A percentile compares a stretch with the other conserved stretches of the same genome.
These are phyloP conservation scores for Claviceps humidiphila DNA, from an alignment of 2,329 filamentous ascomycete species.

Conservation along the genomic window DNA sequence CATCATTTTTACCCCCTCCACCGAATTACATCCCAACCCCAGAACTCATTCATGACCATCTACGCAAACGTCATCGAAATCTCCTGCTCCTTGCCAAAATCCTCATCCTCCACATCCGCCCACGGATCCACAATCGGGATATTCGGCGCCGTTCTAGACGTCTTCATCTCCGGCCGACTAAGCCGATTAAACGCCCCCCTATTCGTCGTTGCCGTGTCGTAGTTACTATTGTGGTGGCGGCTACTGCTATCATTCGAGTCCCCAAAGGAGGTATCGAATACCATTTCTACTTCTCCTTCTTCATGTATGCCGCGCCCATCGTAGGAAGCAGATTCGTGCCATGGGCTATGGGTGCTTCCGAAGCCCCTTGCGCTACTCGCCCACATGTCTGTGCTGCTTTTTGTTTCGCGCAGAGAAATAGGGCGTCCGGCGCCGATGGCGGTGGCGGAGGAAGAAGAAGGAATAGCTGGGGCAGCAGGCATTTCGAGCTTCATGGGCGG, in stretches of 20 bases:
- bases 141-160: conserved; percentile 36
- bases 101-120: conserved; percentile 54
- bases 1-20: background rate
- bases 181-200: conserved; percentile 14
- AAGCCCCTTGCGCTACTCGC: conserved; percentile 8
- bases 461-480: conserved; percentile 13
- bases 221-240: background rate
- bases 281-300: conserved; percentile 51
- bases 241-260: conserved; percentile 14
- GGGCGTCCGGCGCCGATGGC: conserved; percentile 9
- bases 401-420: conserved; percentile 27
- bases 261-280: conserved; percentile 53
- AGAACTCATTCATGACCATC: background rate
- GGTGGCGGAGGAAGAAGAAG: conserved; percentile 7
- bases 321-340: conserved; percentile 13
- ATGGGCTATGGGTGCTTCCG: conserved; percentile 2
- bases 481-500: conserved; percentile 77
- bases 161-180: conserved; percentile 17
- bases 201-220: conserved; percentile 14
- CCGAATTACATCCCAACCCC: background rate
- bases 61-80: conserved; percentile 74
- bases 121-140: conserved; percentile 49
- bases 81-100: conserved; percentile 60
- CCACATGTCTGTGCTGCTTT: conserved; percentile 28
- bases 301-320: conserved; percentile 13